A percentile compares a stretch with the other conserved stretches of the same genome.
These are phyloP conservation scores for Hortaea werneckii DNA, from an alignment of 2,329 filamentous ascomycete species.

Conservation along the genomic window DNA sequence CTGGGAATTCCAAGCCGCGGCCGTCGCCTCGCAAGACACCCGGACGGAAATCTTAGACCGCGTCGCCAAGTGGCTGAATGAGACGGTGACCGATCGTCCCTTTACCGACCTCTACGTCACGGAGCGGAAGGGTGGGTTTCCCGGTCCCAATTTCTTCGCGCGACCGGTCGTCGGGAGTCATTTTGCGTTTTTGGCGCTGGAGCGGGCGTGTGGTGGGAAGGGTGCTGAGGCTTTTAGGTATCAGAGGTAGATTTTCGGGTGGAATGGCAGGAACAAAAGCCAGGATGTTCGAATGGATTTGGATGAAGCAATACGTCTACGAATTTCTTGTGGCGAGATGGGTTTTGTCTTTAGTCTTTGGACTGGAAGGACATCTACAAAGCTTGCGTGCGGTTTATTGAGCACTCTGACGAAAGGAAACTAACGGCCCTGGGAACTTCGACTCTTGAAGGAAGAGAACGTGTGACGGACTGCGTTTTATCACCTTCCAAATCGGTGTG, in stretches of 20 bases:
- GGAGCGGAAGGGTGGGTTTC: conserved; percentile 65
- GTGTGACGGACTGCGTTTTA: too few species aligned
- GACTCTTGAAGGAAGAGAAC: too few species aligned
- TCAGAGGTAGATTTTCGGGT: not conserved
- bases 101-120: conserved; percentile 78
- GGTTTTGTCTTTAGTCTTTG: too few species aligned
- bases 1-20: conserved; percentile 84
- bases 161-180: conserved; percentile 76
- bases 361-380: too few species aligned
- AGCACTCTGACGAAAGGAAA: too few species aligned
- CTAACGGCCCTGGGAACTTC: too few species aligned
- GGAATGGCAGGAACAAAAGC: too few species aligned
- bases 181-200: conserved; percentile 74
- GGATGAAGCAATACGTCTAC: too few species aligned
- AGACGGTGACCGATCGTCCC: conserved; percentile 64
- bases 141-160: conserved; percentile 66
- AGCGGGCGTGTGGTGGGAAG: conserved; percentile 53
- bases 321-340: too few species aligned
- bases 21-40: conserved; percentile 59
- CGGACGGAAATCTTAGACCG: conserved; percentile 62
- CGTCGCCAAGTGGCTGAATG: conserved; percentile 73
- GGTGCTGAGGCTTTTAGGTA: not conserved
- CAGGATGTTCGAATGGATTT: too few species aligned
- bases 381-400: too few species aligned
- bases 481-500: too few species aligned